These are phyloP conservation scores for Periglandula ipomoeae DNA, from an alignment of 2,329 filamentous ascomycete species.

Conservation along the genomic window DNA sequence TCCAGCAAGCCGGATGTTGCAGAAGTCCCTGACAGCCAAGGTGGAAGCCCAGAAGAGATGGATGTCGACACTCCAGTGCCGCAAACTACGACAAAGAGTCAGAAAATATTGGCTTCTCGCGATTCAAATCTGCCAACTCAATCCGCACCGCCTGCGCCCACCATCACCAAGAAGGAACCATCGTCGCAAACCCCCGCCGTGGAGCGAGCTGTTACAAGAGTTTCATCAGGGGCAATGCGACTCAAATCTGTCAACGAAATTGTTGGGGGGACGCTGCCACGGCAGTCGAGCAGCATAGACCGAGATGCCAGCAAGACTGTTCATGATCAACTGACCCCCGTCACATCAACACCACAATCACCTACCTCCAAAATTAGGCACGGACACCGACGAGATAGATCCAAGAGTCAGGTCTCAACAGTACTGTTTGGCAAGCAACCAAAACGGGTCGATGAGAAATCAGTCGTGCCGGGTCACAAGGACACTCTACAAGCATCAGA, in stretches of 20 bases:
- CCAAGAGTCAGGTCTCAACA: conserved; percentile 59
- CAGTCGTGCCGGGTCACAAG: conserved; percentile 29
- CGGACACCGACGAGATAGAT: conserved; percentile 42
- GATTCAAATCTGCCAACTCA: conserved; percentile 6
- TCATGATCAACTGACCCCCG: conserved; percentile 28
- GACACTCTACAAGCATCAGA: conserved; percentile 40
- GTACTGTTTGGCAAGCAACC: conserved; percentile 69
- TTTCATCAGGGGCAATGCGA: conserved; percentile 60
- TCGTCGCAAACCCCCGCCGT: conserved; percentile 15
- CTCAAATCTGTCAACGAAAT: conserved; percentile 69
- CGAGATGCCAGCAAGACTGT: conserved; percentile 20
- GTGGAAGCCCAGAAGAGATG: conserved; percentile 23
- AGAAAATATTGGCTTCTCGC: conserved; percentile 1
- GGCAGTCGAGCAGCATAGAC: conserved; percentile 24
- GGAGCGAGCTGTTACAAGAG: conserved; percentile 56
- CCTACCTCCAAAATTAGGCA: conserved; percentile 24
- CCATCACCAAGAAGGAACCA: conserved; percentile 1
- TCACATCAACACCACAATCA: conserved; percentile 36
- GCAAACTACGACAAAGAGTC: conserved; percentile 11
- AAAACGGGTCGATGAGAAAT: conserved; percentile 38
- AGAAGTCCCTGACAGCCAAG: conserved; percentile 28
- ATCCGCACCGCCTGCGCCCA: conserved; percentile 10
- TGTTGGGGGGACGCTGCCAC: conserved; percentile 47
- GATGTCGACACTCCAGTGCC: conserved; percentile 23
- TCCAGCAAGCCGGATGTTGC: neutral